Evolutionary conservation across 129 eudicot genomes (phyloP).

Genomic region (Flaveria trinervia): DNA sequence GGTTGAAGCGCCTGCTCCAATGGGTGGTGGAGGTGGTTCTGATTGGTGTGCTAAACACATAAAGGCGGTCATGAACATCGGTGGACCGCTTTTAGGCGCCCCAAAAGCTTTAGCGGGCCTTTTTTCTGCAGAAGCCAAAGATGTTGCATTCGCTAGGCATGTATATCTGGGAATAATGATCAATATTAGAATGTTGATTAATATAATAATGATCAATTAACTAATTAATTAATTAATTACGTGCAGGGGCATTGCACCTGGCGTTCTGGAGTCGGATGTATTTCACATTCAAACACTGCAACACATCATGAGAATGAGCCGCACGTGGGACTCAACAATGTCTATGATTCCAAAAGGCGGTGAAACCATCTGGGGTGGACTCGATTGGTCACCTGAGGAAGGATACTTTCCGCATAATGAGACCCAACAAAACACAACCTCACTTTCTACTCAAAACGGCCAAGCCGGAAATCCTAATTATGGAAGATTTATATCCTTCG

Average conservation of each 20-base stretch:
- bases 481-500: conserved; percentile 88
- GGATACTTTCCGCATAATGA: conserved; percentile 54
- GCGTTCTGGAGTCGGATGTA: conserved; percentile 77
- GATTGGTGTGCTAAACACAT: conserved; percentile 96
- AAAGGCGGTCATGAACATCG: conserved; percentile 92
- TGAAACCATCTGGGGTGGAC: conserved; percentile 94
- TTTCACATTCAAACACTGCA: conserved; percentile 81
- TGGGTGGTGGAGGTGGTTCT: conserved; percentile 97
- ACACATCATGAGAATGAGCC: conserved; percentile 91
- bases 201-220: too few species aligned
- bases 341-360: conserved; percentile 99
- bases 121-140: conserved; percentile 91
- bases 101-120: conserved; percentile 95
- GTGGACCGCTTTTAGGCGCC: conserved; percentile 95
- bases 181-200: too few species aligned
- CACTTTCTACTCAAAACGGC: conserved; percentile 27
- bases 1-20: conserved; percentile 97
- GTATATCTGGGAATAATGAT: too few species aligned
- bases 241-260: conserved; percentile 73
- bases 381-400: conserved; percentile 95
- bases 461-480: conserved; percentile 43
- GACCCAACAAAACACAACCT: conserved; percentile 38
- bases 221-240: too few species aligned
- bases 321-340: conserved; percentile 99
- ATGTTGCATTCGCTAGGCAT: conserved; percentile 65